phyloP scores from a whole-genome alignment of 1,284 basidiomycete species.

The Schizophyllum amplum region DNA sequence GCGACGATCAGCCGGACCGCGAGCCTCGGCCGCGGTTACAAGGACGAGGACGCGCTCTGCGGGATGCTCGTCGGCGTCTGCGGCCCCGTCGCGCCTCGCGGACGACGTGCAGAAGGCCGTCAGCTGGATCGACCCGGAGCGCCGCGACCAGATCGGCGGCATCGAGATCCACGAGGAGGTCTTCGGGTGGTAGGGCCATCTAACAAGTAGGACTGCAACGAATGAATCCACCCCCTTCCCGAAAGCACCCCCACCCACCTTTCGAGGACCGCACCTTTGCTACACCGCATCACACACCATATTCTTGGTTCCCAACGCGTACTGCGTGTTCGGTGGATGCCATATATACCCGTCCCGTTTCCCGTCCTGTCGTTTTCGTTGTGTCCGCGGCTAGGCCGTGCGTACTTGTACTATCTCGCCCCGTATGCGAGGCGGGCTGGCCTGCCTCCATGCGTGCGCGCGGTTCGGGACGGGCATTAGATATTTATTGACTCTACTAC shows the following conservation, averaged over 20 bases:
- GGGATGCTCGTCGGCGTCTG: slow-evolving; percentile 64
- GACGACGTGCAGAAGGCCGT: slow-evolving; percentile 48
- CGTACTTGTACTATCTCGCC: background rate
- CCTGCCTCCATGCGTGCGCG: background rate
- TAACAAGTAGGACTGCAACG: background rate
- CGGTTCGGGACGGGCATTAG: background rate
- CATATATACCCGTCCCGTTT: no score
- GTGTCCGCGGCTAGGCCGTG: no score
- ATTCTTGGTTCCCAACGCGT: no score
- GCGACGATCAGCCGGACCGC: slow-evolving; percentile 42
- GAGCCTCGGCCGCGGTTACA: slow-evolving; percentile 30
- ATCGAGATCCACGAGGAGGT: slow-evolving; percentile 65
- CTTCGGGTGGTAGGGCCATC: slow-evolving; percentile 13
- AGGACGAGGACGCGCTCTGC: slow-evolving; percentile 30
- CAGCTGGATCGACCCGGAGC: slow-evolving; percentile 33
- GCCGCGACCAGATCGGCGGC: slow-evolving; percentile 55
- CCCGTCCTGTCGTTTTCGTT: no score
- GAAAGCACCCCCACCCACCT: background rate
- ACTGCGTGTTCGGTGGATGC: no score
- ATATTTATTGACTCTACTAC: background rate
- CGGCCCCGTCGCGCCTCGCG: slow-evolving; percentile 50
- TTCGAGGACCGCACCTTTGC: no score
- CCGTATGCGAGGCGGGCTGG: background rate
- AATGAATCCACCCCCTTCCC: background rate
- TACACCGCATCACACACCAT: no score